Percentiles rank a stretch among this genome's conserved stretches.
These are phyloP conservation scores for Tritrichomonas foetus DNA, from an alignment of 208 protist genomes.

Conservation along the genomic window DNA sequence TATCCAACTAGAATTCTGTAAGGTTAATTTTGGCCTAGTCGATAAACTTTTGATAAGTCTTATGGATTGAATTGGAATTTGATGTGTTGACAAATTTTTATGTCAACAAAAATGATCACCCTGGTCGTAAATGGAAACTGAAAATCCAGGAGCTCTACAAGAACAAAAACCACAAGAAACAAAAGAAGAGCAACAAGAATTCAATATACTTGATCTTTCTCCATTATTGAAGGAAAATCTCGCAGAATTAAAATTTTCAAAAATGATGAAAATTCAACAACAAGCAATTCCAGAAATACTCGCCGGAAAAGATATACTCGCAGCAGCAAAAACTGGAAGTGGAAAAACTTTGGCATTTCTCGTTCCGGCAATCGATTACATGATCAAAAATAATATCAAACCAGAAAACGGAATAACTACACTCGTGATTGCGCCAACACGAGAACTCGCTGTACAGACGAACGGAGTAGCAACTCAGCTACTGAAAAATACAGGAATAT, in stretches of 20 bases:
- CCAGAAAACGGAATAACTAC: conserved; percentile 80
- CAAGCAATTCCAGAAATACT: conserved; percentile 41
- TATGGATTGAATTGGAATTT: too few species aligned
- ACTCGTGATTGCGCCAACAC: conserved; percentile 93
- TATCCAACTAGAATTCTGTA: too few species aligned
- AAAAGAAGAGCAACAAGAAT: too few species aligned
- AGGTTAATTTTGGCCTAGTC: too few species aligned
- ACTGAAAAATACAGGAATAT: conserved; percentile 23
- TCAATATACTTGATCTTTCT: too few species aligned
- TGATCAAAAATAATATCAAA: conserved; percentile 78
- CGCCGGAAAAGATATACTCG: conserved; percentile 25
- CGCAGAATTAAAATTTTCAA: neutral
- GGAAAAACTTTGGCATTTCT: conserved; percentile 91
- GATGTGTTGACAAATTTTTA: too few species aligned
- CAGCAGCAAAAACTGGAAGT: conserved; percentile 51
- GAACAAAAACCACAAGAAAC: too few species aligned
- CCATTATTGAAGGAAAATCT: neutral
- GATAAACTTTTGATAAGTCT: too few species aligned
- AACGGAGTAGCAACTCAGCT: conserved; percentile 62
- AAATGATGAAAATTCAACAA: conserved; percentile 44
- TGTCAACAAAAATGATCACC: too few species aligned
- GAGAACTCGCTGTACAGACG: conserved; percentile 97
- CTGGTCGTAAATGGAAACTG: too few species aligned
- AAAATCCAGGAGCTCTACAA: too few species aligned
- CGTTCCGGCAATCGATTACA: conserved; percentile 93